Conservation (phyloP, 192 early-diverging fungal genomes). For the Rhizophagus sp. region DNA sequence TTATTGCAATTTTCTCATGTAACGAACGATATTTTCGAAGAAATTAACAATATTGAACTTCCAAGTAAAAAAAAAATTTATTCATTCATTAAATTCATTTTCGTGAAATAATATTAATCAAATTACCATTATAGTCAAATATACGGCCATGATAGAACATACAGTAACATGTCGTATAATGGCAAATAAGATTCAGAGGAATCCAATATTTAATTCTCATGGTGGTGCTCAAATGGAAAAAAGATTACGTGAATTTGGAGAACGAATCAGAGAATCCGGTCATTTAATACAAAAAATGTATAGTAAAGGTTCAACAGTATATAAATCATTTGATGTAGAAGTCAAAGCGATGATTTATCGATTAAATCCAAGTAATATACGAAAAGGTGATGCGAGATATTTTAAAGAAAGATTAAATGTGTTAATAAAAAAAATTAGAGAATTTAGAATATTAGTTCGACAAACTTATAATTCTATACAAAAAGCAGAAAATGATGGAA, state of each 20-base stretch:
- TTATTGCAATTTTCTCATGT: neutral
- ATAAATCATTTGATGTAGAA: conserved; percentile 17
- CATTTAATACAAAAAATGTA: neutral
- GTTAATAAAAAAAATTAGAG: neutral
- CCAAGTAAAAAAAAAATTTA: neutral
- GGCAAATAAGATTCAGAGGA: conserved; percentile 11
- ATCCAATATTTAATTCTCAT: neutral
- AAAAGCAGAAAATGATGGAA: neutral
- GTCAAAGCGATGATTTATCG: neutral
- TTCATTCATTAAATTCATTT: too few species aligned
- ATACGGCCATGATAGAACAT: neutral
- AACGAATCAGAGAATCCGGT: neutral
- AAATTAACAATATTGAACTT: neutral
- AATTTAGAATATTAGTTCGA: neutral
- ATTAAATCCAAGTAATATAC: neutral
- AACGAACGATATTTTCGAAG: neutral
- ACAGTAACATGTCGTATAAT: neutral
- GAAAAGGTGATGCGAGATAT: neutral
- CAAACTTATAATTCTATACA: neutral
- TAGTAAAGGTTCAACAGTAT: conserved; percentile 15
- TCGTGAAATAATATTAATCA: too few species aligned
- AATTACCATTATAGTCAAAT: too few species aligned
- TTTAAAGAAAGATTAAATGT: conserved; percentile 11
- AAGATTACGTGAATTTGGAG: neutral
- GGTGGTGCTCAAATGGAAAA: neutral